Evolutionary conservation across 352 stramenopile species (phyloP), one percentile per base, ranked within the genome.

Genomic region (Phytophthora pinifolia): DNA sequence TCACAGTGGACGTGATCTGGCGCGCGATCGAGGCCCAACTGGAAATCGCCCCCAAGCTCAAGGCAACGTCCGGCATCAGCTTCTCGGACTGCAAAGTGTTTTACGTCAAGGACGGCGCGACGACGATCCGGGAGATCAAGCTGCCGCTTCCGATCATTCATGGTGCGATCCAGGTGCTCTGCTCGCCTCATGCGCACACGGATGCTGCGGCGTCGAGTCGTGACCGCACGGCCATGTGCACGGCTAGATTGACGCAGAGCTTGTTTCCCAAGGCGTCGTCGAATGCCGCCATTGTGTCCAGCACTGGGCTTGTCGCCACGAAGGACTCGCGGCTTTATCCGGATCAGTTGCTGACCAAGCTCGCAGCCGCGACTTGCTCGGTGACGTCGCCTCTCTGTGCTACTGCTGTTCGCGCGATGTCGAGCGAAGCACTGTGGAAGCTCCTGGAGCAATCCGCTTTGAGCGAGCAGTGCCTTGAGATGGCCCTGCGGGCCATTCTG

Each of bases 21-120:
- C 67, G 62, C 9, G 76, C 73, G 9, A 89, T 95, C 22, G 73
- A 86, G 15, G 63, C 74, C 2, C 84, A 92, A 46, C 52, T 92
- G 6, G 61, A 70, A 14, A 63, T 71, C n/a, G 62, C 78, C 13
- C 45, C 76, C 5, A 76, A 85, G 18, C 58, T 81, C n/a, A 83
- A 83, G 46, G 61, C 76, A 13, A 78, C 62, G 0, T 67, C 54
- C 17, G 68, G 74, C 4, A 76, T 86, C 22, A 76, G 76, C 36
- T 78, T 92, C 52, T 79, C 83, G 9, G 77, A 92, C 43, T 89
- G 81, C 62, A 89, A 90, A 53, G 79, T 89, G 5, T 86, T 91
- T 62, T 88, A 93, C 55, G 79, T 88, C 37, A 77, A 62, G 1
- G 83, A 93, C 17, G 65, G 67, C 12, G 67, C 79, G 0, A 76